Evolutionary conservation across 2,329 filamentous ascomycete genomes (phyloP).

Genomic region (Xylaria sp.): DNA sequence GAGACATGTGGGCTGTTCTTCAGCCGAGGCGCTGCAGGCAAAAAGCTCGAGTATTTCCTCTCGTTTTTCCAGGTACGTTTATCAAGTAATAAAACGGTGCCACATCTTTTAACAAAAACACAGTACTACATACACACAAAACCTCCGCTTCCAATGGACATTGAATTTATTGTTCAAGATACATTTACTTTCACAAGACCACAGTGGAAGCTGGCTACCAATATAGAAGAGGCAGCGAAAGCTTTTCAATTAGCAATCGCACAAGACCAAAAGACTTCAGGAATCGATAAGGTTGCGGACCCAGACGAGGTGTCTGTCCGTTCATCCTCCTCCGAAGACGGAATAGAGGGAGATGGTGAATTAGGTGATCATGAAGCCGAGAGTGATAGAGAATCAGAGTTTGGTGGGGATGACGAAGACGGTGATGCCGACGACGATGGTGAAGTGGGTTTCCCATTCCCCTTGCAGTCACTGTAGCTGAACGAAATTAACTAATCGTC

Average conservation of each 20-base stretch:
- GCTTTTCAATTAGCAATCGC: slow-evolving; percentile 88
- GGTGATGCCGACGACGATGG: slow-evolving; percentile 43
- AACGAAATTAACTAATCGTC: slow-evolving; percentile 19
- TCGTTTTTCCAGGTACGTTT: slow-evolving; percentile 85
- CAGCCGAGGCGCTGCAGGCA: slow-evolving; percentile 89
- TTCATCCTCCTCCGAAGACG: slow-evolving; percentile 79
- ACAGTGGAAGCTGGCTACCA: slow-evolving; percentile 88
- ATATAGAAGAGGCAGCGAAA: slow-evolving; percentile 82
- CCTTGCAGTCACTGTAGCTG: background rate
- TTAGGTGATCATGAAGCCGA: slow-evolving; percentile 72
- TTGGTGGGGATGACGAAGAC: slow-evolving; percentile 70
- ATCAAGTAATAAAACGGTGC: background rate
- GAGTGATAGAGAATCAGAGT: slow-evolving; percentile 65
- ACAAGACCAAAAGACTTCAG: slow-evolving; percentile 85
- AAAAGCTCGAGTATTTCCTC: slow-evolving; percentile 97
- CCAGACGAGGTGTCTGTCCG: slow-evolving; percentile 77
- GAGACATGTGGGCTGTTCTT: slow-evolving; percentile 98
- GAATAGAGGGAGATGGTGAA: slow-evolving; percentile 68
- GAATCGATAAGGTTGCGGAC: slow-evolving; percentile 74
- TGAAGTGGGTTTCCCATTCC: slow-evolving; percentile 58
- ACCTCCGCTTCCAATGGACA: slow-evolving; percentile 90
- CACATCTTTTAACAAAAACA: slow-evolving; percentile 34
- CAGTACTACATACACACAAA: slow-evolving; percentile 95
- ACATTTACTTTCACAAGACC: slow-evolving; percentile 86
- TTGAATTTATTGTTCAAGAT: slow-evolving; percentile 96